A percentile compares a stretch with the other conserved stretches of the same genome.
These are phyloP conservation scores for Trichoderma sp. DNA, from an alignment of 2,329 filamentous ascomycete species.

Conservation along the genomic window DNA sequence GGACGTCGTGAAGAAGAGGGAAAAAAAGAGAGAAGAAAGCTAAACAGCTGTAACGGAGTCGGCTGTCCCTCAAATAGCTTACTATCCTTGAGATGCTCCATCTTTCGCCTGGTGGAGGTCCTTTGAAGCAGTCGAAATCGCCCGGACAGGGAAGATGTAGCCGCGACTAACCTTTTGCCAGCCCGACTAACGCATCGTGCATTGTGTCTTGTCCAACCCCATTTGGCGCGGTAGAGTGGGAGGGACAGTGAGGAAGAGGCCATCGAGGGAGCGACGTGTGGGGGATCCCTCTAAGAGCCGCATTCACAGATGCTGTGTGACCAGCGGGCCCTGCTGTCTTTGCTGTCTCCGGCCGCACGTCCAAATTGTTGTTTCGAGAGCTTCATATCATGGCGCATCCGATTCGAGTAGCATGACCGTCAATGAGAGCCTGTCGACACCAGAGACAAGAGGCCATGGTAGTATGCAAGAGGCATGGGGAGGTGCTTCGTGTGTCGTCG, in stretches of 20 bases:
- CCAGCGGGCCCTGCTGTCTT: conserved; percentile 14
- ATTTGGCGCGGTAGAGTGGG: neutral
- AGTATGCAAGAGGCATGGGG: conserved; percentile 2
- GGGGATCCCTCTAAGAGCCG: conserved; percentile 23
- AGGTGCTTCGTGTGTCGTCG: neutral
- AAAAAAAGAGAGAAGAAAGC: conserved; percentile 7
- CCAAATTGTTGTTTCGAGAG: neutral
- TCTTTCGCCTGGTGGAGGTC: neutral
- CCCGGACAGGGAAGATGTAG: neutral
- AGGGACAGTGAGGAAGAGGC: neutral
- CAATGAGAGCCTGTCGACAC: conserved; percentile 4
- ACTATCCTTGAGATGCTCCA: conserved; percentile 11
- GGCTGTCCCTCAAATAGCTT: conserved; percentile 17
- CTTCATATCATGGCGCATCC: conserved; percentile 3
- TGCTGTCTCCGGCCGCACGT: neutral
- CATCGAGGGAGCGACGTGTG: conserved; percentile 1
- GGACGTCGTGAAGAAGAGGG: conserved; percentile 4
- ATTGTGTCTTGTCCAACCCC: conserved; percentile 1
- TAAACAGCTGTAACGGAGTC: neutral
- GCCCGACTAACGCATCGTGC: conserved; percentile 4
- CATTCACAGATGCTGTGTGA: conserved; percentile 26
- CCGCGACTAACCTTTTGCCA: neutral
- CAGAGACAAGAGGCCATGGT: neutral
- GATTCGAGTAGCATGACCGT: conserved; percentile 20
- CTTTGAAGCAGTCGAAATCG: neutral